phyloP scores from a whole-genome alignment of 345 rosid species.

The Acer campestre region DNA sequence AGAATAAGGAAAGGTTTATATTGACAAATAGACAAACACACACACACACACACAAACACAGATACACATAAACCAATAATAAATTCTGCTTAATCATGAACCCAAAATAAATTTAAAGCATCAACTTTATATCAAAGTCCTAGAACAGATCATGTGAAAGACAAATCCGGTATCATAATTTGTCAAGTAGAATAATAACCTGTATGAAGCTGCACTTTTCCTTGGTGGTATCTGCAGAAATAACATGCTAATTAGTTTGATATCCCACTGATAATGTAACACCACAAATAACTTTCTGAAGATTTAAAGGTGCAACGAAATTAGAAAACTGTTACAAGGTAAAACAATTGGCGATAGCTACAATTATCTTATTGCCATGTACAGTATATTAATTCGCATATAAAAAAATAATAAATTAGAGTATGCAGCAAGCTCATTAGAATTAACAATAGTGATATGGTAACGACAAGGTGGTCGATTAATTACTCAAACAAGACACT shows the following conservation, averaged over 20 bases:
- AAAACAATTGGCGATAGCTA: background rate
- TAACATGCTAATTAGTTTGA: constrained; percentile 26
- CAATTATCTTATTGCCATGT: background rate
- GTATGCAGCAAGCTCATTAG: background rate
- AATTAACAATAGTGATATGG: background rate
- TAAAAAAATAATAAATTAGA: background rate
- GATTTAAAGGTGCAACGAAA: background rate
- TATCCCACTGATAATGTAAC: background rate
- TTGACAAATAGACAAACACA: background rate
- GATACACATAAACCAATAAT: background rate
- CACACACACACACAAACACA: background rate
- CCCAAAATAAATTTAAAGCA: background rate
- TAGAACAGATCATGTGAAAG: background rate
- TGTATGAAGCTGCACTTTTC: constrained; percentile 95
- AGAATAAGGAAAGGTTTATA: background rate
- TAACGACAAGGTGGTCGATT: no score
- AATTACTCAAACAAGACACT: background rate
- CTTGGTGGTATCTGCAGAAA: constrained; percentile 97
- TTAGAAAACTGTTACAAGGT: background rate
- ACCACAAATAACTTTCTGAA: background rate
- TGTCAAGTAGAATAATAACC: constrained; percentile 48
- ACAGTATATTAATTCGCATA: background rate
- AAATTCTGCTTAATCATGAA: background rate
- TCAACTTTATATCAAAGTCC: background rate
- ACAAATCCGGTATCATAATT: background rate